These are phyloP conservation scores for Marsdenia floribunda DNA, from an alignment of 257 asterid species.

Conservation along the genomic window DNA sequence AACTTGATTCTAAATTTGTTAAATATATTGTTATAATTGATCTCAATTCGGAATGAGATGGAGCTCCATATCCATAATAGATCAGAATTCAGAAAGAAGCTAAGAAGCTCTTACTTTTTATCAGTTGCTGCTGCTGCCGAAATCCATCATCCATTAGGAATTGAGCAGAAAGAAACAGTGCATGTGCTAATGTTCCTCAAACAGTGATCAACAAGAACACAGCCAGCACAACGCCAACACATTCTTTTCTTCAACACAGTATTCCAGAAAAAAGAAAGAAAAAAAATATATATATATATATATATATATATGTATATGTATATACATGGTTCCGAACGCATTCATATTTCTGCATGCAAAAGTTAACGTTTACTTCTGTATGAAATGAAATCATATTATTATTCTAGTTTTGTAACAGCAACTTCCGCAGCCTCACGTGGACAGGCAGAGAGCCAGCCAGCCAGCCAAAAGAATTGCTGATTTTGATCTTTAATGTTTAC, in stretches of 20 bases:
- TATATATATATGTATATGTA: no score
- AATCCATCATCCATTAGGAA: background rate
- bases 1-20: no score
- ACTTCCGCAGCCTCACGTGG: slow-evolving; percentile 17
- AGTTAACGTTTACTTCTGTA: slow-evolving; percentile 1
- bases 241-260: slow-evolving; percentile 6
- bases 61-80: no score
- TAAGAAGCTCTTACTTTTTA: background rate
- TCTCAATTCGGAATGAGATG: no score
- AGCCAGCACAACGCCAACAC: slow-evolving; percentile 20
- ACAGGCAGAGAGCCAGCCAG: background rate
- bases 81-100: background rate
- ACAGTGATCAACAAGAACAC: slow-evolving; percentile 7
- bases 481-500: background rate
- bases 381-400: background rate
- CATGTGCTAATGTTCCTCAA: slow-evolving; percentile 23
- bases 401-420: background rate
- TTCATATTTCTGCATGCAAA: background rate
- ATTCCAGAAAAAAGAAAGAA: background rate
- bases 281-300: no score
- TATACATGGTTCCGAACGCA: no score
- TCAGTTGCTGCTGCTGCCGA: background rate
- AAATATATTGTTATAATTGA: no score
- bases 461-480: slow-evolving; percentile 8
- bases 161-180: background rate